A percentile compares a stretch with the other conserved stretches of the same genome.
Evolutionary conservation across 257 asterid species (phyloP).

Genomic region (Petunia secreta): DNA sequence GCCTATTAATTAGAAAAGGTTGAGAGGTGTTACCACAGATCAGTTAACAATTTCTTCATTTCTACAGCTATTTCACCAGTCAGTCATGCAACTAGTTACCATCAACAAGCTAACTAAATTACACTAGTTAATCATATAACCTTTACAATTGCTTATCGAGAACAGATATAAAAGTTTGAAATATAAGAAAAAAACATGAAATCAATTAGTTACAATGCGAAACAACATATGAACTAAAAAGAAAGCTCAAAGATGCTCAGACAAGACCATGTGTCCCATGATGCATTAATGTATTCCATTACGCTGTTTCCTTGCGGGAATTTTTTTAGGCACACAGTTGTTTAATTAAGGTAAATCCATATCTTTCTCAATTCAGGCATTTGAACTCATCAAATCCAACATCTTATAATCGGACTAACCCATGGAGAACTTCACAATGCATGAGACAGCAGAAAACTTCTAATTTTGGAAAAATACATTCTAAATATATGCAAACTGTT

Average conservation of each 20-base stretch:
- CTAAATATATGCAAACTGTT: not conserved
- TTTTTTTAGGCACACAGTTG: not conserved
- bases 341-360: not conserved
- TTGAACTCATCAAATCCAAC: not conserved
- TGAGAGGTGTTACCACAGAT: not conserved
- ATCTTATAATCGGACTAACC: not conserved
- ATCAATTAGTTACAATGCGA: not conserved
- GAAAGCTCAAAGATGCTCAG: no score
- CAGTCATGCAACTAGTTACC: not conserved
- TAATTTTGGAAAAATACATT: not conserved
- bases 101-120: not conserved
- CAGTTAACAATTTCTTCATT: not conserved
- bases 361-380: not conserved
- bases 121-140: not conserved
- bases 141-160: no score
- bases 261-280: not conserved
- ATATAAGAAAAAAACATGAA: not conserved
- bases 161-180: not conserved
- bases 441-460: not conserved
- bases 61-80: not conserved
- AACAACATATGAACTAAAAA: not conserved
- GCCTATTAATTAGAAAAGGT: conserved; percentile 26
- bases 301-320: not conserved
- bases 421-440: no score
- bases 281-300: not conserved